These are phyloP conservation scores for Fusarium sterilihyphosum DNA, from an alignment of 2,329 filamentous ascomycete species.

Conservation along the genomic window DNA sequence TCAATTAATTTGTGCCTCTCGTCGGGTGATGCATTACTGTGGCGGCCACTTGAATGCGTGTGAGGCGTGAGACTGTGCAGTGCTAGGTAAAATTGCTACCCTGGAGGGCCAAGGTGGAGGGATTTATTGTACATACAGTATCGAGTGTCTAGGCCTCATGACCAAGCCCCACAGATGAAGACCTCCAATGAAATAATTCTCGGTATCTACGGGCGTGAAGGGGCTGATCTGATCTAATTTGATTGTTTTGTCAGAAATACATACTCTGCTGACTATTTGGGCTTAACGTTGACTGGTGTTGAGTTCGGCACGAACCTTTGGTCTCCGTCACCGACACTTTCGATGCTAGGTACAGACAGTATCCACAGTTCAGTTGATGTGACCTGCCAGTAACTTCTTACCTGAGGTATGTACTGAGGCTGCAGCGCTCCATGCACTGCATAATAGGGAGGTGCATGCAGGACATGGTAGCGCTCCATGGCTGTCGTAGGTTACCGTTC, in stretches of 20 bases:
- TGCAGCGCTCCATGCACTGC: background rate
- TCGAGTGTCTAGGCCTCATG: background rate
- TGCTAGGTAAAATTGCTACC: background rate
- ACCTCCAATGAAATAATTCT: background rate
- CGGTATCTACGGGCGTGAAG: background rate
- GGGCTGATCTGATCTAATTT: background rate
- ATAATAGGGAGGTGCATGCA: background rate
- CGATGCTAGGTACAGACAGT: background rate
- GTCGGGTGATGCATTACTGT: constrained; percentile 6
- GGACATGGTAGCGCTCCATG: background rate
- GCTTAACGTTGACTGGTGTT: background rate
- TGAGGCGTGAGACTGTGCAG: background rate
- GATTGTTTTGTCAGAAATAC: background rate
- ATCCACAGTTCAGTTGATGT: background rate
- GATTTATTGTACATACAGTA: background rate
- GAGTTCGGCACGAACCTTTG: constrained; percentile 2
- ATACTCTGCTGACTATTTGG: background rate
- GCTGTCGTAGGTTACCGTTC: background rate
- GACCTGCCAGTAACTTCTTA: too few relatives aligned
- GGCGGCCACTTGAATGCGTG: background rate
- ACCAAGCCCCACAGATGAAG: constrained; percentile 1
- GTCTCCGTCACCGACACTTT: background rate
- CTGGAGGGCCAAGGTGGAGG: constrained; percentile 16
- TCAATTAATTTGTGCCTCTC: background rate
- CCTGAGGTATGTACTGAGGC: background rate